Evolutionary conservation across 2,329 filamentous ascomycete species (phyloP), one percentile per base, ranked within the genome.

Genomic region (Fusarium buxicola): DNA sequence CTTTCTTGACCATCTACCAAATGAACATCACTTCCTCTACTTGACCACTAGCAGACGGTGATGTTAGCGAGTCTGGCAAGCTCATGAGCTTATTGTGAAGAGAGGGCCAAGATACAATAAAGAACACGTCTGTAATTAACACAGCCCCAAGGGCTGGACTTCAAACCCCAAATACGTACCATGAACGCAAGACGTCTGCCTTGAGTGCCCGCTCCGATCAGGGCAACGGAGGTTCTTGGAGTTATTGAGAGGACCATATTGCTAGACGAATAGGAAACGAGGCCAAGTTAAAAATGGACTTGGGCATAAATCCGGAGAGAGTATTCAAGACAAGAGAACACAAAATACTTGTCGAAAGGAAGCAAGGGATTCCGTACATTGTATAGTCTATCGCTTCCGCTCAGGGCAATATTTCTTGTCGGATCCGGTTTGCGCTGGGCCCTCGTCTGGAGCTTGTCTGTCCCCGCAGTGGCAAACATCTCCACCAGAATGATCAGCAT

Each of bases 141-240:
- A 16, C 18, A 28, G 11, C 10, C n/a, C 11, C 25, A 39, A 25
- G 4, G 3, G 12, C 7, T 11, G 10, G n/a, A n/a, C 15, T 27
- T 40, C 4, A 27, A 4, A 7, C 11, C 8, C 24, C 15, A 15
- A 12, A 16, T 16, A 21, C 58, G 18, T 54, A 73, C 72, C 72
- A 74, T 74, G 25, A 68, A 74, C 2, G 72, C 72, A 36, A 74
- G 55, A 2, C 72, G 71, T 32, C 72, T 60, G 7, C 72, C 72
- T 32, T 74, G 72, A 7, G 72, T 73, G 3, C 72, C 72, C 3
- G 72, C 72, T 16, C 72, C 72, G 12, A 74, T 58, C 7, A 74
- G 54, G 16, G 66, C 48, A 11, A 74, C 71, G 1, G 69, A 57
- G 7, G 45, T 60, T 31, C 47, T 60, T 1, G 53, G 38, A 7